Percentiles rank a stretch among this genome's conserved stretches.
Evolutionary conservation across 2,329 filamentous ascomycete species (phyloP).

Genomic region (Xylaria hypoxylon): DNA sequence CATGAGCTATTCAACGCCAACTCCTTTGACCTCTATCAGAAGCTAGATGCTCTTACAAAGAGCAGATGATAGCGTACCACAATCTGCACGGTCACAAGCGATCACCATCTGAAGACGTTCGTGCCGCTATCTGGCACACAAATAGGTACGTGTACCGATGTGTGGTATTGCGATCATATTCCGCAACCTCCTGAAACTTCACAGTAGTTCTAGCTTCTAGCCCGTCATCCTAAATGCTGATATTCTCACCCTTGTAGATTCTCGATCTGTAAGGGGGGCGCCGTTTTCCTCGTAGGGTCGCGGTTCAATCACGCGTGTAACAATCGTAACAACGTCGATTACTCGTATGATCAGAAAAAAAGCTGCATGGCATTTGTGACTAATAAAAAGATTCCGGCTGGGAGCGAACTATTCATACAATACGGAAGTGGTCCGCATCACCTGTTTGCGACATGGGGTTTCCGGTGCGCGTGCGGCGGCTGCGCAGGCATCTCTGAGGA

Average conservation of each 20-base stretch:
- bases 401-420: conserved; percentile 64
- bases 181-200: background rate
- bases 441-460: conserved; percentile 62
- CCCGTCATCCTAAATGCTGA: background rate
- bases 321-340: conserved; percentile 57
- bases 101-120: conserved; percentile 45
- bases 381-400: conserved; percentile 53
- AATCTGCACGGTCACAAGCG: conserved; percentile 54
- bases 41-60: conserved; percentile 53
- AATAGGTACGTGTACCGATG: conserved; percentile 57
- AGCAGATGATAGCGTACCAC: conserved; percentile 51
- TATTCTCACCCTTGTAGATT: conserved; percentile 32
- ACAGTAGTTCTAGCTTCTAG: background rate
- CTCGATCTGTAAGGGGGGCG: conserved; percentile 16
- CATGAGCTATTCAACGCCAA: conserved; percentile 55
- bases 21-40: conserved; percentile 48
- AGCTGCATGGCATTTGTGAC: conserved; percentile 58
- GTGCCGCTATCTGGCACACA: conserved; percentile 57
- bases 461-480: conserved; percentile 63
- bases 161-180: background rate
- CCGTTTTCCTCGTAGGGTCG: conserved; percentile 63
- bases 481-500: conserved; percentile 51
- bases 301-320: conserved; percentile 70
- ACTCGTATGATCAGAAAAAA: conserved; percentile 53
- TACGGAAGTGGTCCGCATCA: conserved; percentile 57